Conservation (phyloP, 441 rosid species). For the Arabidopsis hybrid region DNA sequence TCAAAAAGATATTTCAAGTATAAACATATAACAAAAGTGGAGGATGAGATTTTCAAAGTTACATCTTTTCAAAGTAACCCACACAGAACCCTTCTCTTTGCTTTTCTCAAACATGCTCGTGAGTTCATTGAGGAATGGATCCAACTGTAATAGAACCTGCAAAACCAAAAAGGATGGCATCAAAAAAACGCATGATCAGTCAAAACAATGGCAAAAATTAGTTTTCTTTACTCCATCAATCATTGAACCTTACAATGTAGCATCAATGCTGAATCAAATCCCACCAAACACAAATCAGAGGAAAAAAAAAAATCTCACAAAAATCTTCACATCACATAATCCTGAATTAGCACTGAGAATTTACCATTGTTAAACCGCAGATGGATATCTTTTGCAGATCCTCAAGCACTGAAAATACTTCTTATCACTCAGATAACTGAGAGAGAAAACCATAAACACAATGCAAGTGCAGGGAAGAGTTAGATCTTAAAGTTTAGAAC, state of each 20-base stretch:
- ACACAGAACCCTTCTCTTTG: slow-evolving; percentile 80
- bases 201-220: slow-evolving; percentile 8
- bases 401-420: slow-evolving; percentile 15
- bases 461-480: slow-evolving; percentile 18
- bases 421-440: slow-evolving; percentile 31
- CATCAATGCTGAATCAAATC: slow-evolving; percentile 18
- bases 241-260: not conserved
- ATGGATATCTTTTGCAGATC: slow-evolving; percentile 27
- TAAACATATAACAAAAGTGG: not conserved
- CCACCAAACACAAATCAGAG: slow-evolving; percentile 1
- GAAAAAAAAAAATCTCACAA: slow-evolving; percentile 1
- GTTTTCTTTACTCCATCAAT: not conserved
- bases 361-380: slow-evolving; percentile 49
- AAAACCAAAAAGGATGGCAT: slow-evolving; percentile 3
- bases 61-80: slow-evolving; percentile 96
- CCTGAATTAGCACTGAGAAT: slow-evolving; percentile 12
- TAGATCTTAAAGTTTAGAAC: slow-evolving; percentile 30
- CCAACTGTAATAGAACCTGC: slow-evolving; percentile 77
- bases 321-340: not conserved
- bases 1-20: not conserved
- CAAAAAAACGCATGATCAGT: not conserved
- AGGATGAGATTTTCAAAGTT: not conserved
- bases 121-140: slow-evolving; percentile 90
- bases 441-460: slow-evolving; percentile 3
- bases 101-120: slow-evolving; percentile 86